phyloP scores from a whole-genome alignment of 164 flowering plant genomes.

The grape (Vitis vinifera) region ASM3070453v1 NC_081816.1:3122501-3123000 shows the following conservation, averaged over 20 bases:
- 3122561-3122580: constrained; percentile 39
- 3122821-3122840: constrained; percentile 54
- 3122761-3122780: constrained; percentile 55
- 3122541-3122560: constrained; percentile 47
- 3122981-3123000: constrained; percentile 1
- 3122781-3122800: constrained; percentile 58
- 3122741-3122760: constrained; percentile 45
- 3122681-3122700: constrained; percentile 25
- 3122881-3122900: background rate
- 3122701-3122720: too few relatives aligned
- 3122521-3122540: constrained; percentile 48
- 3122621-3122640: constrained; percentile 57
- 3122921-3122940: constrained; percentile 2
- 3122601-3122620: constrained; percentile 54
- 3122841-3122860: constrained; percentile 12
- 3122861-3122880: background rate
- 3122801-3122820: constrained; percentile 49
- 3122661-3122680: constrained; percentile 55
- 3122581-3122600: constrained; percentile 43
- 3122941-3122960: constrained; percentile 8
- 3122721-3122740: constrained; percentile 21
- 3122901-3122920: background rate
- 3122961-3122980: constrained; percentile 1
- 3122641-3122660: constrained; percentile 55
- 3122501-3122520: constrained; percentile 53